Evolutionary conservation across 768 basidiomycete species (phyloP).

Genomic region (Lactifluus echinatus): DNA sequence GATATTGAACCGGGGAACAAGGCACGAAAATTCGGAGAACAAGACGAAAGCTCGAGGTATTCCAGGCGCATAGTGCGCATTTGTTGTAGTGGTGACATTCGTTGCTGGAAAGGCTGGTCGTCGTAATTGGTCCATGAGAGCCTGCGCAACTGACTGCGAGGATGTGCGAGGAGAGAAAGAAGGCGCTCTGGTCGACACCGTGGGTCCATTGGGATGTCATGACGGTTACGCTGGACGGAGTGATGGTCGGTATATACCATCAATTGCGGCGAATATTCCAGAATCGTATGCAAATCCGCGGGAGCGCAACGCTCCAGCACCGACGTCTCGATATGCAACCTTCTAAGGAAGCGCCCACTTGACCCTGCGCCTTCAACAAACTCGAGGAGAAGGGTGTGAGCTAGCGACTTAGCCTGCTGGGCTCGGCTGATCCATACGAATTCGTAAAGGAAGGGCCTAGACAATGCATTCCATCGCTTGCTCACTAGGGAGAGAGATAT

Average conservation of each 20-base stretch:
- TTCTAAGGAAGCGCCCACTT: slow-evolving; percentile 46
- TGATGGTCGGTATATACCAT: slow-evolving; percentile 56
- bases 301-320: slow-evolving; percentile 56
- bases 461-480: slow-evolving; percentile 44
- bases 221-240: slow-evolving; percentile 49
- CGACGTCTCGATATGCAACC: slow-evolving; percentile 64
- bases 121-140: slow-evolving; percentile 71
- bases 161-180: slow-evolving; percentile 48
- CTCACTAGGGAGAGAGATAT: slow-evolving; percentile 44
- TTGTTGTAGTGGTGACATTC: slow-evolving; percentile 45
- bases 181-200: slow-evolving; percentile 48
- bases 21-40: slow-evolving; percentile 37
- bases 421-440: slow-evolving; percentile 60
- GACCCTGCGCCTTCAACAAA: slow-evolving; percentile 27
- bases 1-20: slow-evolving; percentile 21
- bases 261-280: slow-evolving; percentile 54
- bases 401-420: slow-evolving; percentile 40
- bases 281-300: slow-evolving; percentile 55
- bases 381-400: slow-evolving; percentile 36
- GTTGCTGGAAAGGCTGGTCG: slow-evolving; percentile 47
- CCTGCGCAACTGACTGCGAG: slow-evolving; percentile 43
- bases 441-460: slow-evolving; percentile 53
- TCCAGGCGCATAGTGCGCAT: slow-evolving; percentile 48
- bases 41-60: slow-evolving; percentile 60
- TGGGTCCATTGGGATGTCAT: slow-evolving; percentile 36